Conservation (phyloP, 2,329 filamentous ascomycete species). For the Elsinoe fawcettii region DNA sequence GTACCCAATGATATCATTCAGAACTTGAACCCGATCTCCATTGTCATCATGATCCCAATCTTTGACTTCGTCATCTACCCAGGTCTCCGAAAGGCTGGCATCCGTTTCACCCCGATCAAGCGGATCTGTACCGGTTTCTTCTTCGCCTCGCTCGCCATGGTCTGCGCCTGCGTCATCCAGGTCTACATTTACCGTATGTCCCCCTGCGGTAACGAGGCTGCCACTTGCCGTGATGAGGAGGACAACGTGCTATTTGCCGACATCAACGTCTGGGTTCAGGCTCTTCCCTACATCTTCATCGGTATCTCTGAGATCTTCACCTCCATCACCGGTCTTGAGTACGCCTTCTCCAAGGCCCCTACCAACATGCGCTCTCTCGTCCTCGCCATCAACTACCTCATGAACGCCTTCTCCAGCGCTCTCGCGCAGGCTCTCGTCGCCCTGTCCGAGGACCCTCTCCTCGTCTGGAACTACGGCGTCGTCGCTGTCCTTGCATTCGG, state of each 20-base stretch:
- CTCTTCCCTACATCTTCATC: conserved; percentile 38
- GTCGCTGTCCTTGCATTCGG: conserved; percentile 56
- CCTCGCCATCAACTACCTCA: conserved; percentile 51
- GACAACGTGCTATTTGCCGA: conserved; percentile 6
- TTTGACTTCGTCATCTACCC: conserved; percentile 41
- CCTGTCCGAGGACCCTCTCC: conserved; percentile 53
- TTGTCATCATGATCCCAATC: conserved; percentile 40
- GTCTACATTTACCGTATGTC: conserved; percentile 47
- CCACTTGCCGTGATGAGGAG: conserved; percentile 22
- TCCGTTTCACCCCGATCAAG: conserved; percentile 44
- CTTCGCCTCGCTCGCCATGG: conserved; percentile 46
- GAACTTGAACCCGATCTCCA: conserved; percentile 34
- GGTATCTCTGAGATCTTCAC: conserved; percentile 40
- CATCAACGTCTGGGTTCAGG: conserved; percentile 39
- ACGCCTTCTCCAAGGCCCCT: conserved; percentile 41
- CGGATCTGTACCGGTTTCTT: conserved; percentile 47
- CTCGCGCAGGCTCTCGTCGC: conserved; percentile 56
- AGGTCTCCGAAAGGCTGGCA: conserved; percentile 35
- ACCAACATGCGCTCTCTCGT: conserved; percentile 42
- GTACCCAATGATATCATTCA: conserved; percentile 43
- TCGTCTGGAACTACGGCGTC: conserved; percentile 60
- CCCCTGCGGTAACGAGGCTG: conserved; percentile 40
- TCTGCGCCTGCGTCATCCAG: conserved; percentile 49
- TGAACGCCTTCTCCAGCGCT: conserved; percentile 50
- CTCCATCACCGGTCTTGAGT: conserved; percentile 38